These are phyloP conservation scores for Camptophora hylomeconis DNA, from an alignment of 2,329 filamentous ascomycete species.

Conservation along the genomic window DNA sequence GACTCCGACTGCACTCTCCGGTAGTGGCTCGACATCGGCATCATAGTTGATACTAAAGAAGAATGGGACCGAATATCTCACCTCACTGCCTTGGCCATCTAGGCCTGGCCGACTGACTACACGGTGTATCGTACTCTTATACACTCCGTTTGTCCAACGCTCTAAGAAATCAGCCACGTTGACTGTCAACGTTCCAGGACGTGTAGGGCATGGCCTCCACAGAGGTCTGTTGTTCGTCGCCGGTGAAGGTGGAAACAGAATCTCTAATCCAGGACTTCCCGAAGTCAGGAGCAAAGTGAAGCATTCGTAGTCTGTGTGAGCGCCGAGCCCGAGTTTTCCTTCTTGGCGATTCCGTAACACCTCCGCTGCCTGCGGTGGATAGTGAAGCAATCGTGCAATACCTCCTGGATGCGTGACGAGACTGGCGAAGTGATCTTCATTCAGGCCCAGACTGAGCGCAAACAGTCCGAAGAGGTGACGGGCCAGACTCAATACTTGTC, in stretches of 20 bases:
- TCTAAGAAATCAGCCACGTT: conserved; percentile 33
- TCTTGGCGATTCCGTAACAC: conserved; percentile 2
- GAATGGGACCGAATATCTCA: conserved; percentile 10
- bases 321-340: conserved; percentile 16
- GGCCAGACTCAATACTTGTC: conserved; percentile 36
- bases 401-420: conserved; percentile 39
- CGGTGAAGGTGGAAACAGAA: conserved; percentile 16
- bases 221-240: conserved; percentile 12
- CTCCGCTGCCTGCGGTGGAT: conserved; percentile 11
- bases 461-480: conserved; percentile 40
- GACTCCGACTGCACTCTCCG: conserved; percentile 15
- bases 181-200: conserved; percentile 27
- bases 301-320: conserved; percentile 29
- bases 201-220: conserved; percentile 17
- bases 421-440: conserved; percentile 42
- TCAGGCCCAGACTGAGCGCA: conserved; percentile 41
- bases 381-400: conserved; percentile 18
- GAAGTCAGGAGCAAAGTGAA: conserved; percentile 34
- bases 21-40: conserved; percentile 21
- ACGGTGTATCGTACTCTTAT: conserved; percentile 39
- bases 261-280: conserved; percentile 16
- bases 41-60: conserved; percentile 13
- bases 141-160: conserved; percentile 37
- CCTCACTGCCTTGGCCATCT: conserved; percentile 23
- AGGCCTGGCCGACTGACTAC: conserved; percentile 34